Base-by-base conservation (phyloP, 2,329 filamentous ascomycete species). In the Aureobasidium sp. region DNA sequence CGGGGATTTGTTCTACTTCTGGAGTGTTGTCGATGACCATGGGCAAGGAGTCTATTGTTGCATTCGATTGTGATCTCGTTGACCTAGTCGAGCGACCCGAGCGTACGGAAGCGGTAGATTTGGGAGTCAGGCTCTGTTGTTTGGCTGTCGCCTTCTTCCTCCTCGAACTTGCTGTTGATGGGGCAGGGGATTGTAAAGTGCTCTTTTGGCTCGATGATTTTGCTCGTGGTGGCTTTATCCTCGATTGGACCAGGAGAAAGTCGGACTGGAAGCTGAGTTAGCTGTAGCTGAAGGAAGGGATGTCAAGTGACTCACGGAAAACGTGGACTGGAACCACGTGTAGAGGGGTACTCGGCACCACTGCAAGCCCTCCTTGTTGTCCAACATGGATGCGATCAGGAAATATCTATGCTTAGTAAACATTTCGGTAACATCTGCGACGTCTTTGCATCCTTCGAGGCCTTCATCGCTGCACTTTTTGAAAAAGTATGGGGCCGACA, bases 291-390 rank as follows among this genome's bases (percentile, higher is more conserved):
- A 11, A 8, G n/a, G 11, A 27, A 37, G 44, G 29, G 37, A 36
- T 44, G 15, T 45, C 22, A 47, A 27, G 4, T 22, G 22, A 58
- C 62, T 29, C 20, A 64, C 59, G 8, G 76, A 72, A 63, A 74
- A 78, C 25, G 68, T 71, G 37, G 68, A 67, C 59, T 70, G 72
- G 42, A 79, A 69, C 49, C 76, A 72, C 49, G 74, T 68, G 64
- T 74, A 80, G 3, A 81, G 63, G 2, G 75, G 72, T 5, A 75
- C 78, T 55, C 67, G 66, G 51, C 70, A 72, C 79, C 79, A 81
- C 15, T 69, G 68, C 25, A 80, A 69, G 17, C 73, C 76, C 49
- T 80, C 76, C 45, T 77, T 76, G 17, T 73, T 71, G 20, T 71
- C 73, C 51, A 79, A 53, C 72, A 81, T 80, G 48, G 73, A 74